Conservation (phyloP, 2,329 filamentous ascomycete species). For the Blastomyces silverae region DNA sequence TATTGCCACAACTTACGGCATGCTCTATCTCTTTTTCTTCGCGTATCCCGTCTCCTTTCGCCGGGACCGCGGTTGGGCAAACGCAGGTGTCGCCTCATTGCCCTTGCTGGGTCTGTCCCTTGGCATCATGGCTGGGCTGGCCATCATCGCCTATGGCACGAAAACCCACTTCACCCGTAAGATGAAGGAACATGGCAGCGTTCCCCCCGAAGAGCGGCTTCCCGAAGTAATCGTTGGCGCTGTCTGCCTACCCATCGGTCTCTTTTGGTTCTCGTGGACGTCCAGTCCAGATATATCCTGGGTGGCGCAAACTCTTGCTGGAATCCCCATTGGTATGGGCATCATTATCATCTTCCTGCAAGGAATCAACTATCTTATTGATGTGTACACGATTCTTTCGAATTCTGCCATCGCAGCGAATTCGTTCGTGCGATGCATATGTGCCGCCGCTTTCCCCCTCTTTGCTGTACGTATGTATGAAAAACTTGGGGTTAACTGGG, state of each 20-base stretch:
- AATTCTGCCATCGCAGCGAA: conserved; percentile 39
- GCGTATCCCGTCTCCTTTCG: conserved; percentile 39
- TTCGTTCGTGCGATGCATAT: conserved; percentile 32
- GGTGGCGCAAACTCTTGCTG: conserved; percentile 42
- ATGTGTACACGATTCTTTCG: conserved; percentile 37
- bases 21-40: conserved; percentile 34
- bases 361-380: conserved; percentile 41
- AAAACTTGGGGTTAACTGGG: conserved; percentile 37
- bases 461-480: conserved; percentile 35
- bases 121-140: conserved; percentile 39
- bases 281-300: conserved; percentile 38
- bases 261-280: conserved; percentile 48
- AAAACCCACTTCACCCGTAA: conserved; percentile 39
- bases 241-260: conserved; percentile 38
- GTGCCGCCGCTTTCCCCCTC: conserved; percentile 34
- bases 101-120: conserved; percentile 44
- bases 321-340: conserved; percentile 40
- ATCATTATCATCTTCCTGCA: conserved; percentile 42
- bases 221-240: conserved; percentile 42
- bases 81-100: conserved; percentile 38
- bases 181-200: conserved; percentile 31
- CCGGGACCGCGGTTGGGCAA: conserved; percentile 39
- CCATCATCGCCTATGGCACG: conserved; percentile 36
- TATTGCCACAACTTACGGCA: conserved; percentile 36
- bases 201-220: conserved; percentile 41